Percentiles rank a stretch among this genome's conserved stretches.
These are phyloP conservation scores for Theobroma cacao DNA, from an alignment of 345 rosid genomes.

Conservation along the genomic window DNA sequence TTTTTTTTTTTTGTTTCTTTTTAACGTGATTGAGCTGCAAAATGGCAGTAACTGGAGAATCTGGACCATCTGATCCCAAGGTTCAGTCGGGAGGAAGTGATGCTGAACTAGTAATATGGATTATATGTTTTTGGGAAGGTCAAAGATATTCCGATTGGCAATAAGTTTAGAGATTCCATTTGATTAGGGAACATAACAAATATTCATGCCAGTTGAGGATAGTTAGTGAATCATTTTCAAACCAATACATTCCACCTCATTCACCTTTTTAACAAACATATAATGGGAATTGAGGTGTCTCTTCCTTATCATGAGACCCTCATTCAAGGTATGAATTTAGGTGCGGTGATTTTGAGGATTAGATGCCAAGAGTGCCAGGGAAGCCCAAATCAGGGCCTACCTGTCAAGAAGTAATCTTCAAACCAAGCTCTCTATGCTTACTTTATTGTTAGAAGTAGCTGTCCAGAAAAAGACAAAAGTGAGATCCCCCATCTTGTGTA, in stretches of 20 bases:
- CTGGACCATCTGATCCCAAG: conserved; percentile 12
- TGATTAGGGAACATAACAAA: conserved; percentile 3
- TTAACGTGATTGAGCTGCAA: neutral
- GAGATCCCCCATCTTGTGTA: neutral
- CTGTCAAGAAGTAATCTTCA: neutral
- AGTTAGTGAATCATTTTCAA: conserved; percentile 32
- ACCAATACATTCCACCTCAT: conserved; percentile 31
- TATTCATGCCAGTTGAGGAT: conserved; percentile 2
- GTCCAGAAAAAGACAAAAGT: neutral
- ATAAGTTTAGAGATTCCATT: conserved; percentile 19
- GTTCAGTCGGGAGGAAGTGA: neutral
- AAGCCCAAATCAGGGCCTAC: conserved; percentile 9
- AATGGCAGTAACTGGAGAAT: conserved; percentile 1
- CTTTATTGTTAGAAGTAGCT: neutral
- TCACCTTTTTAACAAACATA: neutral
- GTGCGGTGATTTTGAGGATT: conserved; percentile 9
- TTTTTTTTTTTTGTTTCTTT: too few relatives aligned
- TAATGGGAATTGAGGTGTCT: conserved; percentile 9
- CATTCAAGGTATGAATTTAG: conserved; percentile 12
- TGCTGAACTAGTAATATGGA: conserved; percentile 6
- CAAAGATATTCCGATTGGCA: conserved; percentile 6
- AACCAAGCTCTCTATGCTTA: neutral
- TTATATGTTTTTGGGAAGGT: neutral
- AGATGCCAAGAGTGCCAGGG: conserved; percentile 25
- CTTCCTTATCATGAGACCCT: conserved; percentile 15